Evolutionary conservation across 768 basidiomycete genomes (phyloP).

Genomic region (Lanmaoa pseudosensibilis): DNA sequence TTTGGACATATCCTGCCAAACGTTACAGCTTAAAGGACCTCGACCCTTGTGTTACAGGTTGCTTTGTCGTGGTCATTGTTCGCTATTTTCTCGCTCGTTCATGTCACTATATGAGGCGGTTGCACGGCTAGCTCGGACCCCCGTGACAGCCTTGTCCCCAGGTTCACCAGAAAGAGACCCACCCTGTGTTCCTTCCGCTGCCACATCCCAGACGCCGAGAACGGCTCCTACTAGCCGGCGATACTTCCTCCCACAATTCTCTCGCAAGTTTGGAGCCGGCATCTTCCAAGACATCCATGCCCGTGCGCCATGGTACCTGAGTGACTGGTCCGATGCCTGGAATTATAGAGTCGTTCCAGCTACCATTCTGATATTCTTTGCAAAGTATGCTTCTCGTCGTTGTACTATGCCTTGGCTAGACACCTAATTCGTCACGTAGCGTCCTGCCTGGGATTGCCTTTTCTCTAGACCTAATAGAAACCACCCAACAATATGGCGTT

Average conservation of each 20-base stretch:
- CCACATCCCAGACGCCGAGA: conserved; percentile 2
- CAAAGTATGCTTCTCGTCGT: conserved; percentile 56
- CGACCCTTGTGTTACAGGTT: too few species aligned
- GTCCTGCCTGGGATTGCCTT: conserved; percentile 92
- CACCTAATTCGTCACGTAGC: conserved; percentile 34
- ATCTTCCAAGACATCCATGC: conserved; percentile 69
- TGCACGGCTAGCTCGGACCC: neutral
- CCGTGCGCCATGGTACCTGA: conserved; percentile 75
- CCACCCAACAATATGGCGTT: conserved; percentile 86
- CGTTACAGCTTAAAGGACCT: neutral
- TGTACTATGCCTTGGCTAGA: neutral
- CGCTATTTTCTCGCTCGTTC: neutral
- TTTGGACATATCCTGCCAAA: conserved; percentile 4
- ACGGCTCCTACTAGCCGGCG: neutral
- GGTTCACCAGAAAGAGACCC: neutral
- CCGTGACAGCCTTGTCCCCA: neutral
- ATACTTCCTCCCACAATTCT: conserved; percentile 1
- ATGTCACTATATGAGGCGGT: neutral
- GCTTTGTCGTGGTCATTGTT: too few species aligned
- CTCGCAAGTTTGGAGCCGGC: conserved; percentile 50
- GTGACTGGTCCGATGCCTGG: conserved; percentile 91
- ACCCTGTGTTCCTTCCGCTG: neutral
- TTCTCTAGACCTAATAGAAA: conserved; percentile 88
- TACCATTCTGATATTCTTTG: conserved; percentile 81
- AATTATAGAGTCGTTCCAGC: conserved; percentile 89